These are phyloP conservation scores for Candida tunisiensis DNA, from an alignment of 1,139 yeast species.

Conservation along the genomic window DNA sequence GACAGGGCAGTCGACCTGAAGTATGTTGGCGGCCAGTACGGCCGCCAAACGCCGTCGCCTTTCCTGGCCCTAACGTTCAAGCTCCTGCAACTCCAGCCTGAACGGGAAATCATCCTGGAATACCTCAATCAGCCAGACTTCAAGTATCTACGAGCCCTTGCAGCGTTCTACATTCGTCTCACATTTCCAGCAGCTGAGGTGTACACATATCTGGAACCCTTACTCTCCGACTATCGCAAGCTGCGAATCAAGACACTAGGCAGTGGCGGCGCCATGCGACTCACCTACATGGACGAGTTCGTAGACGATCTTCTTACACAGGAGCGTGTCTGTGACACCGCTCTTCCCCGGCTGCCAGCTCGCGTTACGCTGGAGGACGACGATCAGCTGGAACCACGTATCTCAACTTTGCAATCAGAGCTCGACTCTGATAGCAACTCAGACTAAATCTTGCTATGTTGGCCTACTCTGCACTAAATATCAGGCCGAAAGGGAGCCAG, in stretches of 20 bases:
- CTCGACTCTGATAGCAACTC: constrained; percentile 5
- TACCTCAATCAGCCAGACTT: constrained; percentile 40
- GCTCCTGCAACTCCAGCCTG: constrained; percentile 46
- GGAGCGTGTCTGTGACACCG: constrained; percentile 39
- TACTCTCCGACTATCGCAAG: constrained; percentile 38
- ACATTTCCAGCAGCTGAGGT: constrained; percentile 28
- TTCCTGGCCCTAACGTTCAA: constrained; percentile 50
- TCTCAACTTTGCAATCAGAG: constrained; percentile 14
- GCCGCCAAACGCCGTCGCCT: constrained; percentile 37
- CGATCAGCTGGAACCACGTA: constrained; percentile 16
- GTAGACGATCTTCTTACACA: constrained; percentile 33
- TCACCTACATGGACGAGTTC: constrained; percentile 41
- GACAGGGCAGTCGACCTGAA: constrained; percentile 24
- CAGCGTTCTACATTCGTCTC: constrained; percentile 41
- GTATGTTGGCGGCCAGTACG: constrained; percentile 32
- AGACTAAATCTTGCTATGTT: not conserved
- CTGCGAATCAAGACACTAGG: constrained; percentile 25
- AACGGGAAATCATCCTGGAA: constrained; percentile 31
- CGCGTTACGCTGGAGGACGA: constrained; percentile 23
- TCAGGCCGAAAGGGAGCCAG: constrained; percentile 1
- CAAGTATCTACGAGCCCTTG: constrained; percentile 49
- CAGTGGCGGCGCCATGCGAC: constrained; percentile 15
- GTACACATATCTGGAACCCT: constrained; percentile 34
- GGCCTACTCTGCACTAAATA: not conserved
- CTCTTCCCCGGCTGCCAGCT: constrained; percentile 40